Evolutionary conservation across 345 rosid genomes (phyloP), one percentile per base, ranked within the genome.

Genomic region (Pseudoturritis turrita): DNA sequence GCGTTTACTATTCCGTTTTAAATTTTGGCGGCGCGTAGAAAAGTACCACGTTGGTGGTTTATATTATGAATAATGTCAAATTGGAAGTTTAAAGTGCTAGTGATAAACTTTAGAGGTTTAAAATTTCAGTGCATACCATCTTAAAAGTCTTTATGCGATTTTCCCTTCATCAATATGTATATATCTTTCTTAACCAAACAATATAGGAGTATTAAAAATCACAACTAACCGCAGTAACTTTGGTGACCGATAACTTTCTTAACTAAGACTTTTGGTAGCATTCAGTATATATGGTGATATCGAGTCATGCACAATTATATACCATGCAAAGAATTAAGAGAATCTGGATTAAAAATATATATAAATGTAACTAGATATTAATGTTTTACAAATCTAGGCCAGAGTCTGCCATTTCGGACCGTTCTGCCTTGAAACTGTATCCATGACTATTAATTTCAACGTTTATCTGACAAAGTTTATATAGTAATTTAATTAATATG

Each of bases 401-500:
- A 61, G 51, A 68, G 63, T 52, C 50, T 22, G 57, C 53, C 60
- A 65, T 28, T 69, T 54, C 52, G 74, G 70, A 68, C 74, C 73
- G 62, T 68, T 75, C 55, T 52, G 63, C 23, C 40, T 41, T 60
- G 45, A 43, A 43, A 33, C 45, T 35, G 7, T 18, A 10, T 60
- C 10, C 46, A 10, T 60, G 14, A 44, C 49, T 61, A 22, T 68
- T 22, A 39, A 46, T 36, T 65, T 19, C 21, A 65, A 58, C 36
- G 60, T 65, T 26, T 23, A 7, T 47, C 52, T 57, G 72, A 37
- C 69, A 67, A 52, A n/a, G 28, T 0, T 33, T 33, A 1, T 10
- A 19, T 33, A 63, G 9, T 23, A 6, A 7, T 17, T 18, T 51
- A 36, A 37, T 19, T 19, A 33, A n/a, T 10, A 46, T 7, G 49